Conservation (phyloP, 2,329 filamentous ascomycete genomes). For the Penicillium capsulatum region DNA sequence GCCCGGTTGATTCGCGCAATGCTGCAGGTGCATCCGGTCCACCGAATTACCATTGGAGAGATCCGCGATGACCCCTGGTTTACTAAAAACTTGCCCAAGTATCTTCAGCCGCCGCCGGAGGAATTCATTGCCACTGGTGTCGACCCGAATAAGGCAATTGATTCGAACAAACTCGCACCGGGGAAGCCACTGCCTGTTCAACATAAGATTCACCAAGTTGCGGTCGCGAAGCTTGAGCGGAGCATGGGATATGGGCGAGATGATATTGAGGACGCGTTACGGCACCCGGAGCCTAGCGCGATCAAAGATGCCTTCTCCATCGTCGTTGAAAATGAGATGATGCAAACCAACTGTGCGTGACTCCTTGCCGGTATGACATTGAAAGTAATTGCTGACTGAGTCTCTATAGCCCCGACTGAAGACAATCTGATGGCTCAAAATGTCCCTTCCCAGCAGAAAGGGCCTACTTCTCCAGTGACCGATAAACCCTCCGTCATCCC, state of each 20-base stretch:
- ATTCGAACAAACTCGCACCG: constrained; percentile 74
- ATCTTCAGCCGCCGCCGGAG: constrained; percentile 80
- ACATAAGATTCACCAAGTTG: constrained; percentile 84
- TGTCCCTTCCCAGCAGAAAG: constrained; percentile 15
- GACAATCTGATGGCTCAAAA: constrained; percentile 30
- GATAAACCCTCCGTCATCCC: constrained; percentile 19
- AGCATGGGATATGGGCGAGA: constrained; percentile 96
- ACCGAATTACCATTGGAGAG: constrained; percentile 88
- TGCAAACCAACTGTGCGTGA: constrained; percentile 82
- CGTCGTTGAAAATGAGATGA: constrained; percentile 93
- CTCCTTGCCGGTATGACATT: not conserved
- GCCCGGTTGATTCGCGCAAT: constrained; percentile 74
- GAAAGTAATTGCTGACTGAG: constrained; percentile 9
- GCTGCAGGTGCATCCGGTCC: constrained; percentile 91
- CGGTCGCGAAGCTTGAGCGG: constrained; percentile 92
- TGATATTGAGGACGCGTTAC: constrained; percentile 90
- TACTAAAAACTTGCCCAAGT: constrained; percentile 75
- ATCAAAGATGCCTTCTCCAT: constrained; percentile 99
- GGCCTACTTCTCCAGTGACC: constrained; percentile 29
- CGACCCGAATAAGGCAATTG: constrained; percentile 86
- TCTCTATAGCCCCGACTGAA: constrained; percentile 33
- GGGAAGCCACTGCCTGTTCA: constrained; percentile 73
- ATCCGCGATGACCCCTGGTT: constrained; percentile 96
- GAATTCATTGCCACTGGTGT: constrained; percentile 93
- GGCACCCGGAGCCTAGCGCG: constrained; percentile 87